Evolutionary conservation across 2,329 filamentous ascomycete species (phyloP).

Genomic region (Nectriaceae sp.): DNA sequence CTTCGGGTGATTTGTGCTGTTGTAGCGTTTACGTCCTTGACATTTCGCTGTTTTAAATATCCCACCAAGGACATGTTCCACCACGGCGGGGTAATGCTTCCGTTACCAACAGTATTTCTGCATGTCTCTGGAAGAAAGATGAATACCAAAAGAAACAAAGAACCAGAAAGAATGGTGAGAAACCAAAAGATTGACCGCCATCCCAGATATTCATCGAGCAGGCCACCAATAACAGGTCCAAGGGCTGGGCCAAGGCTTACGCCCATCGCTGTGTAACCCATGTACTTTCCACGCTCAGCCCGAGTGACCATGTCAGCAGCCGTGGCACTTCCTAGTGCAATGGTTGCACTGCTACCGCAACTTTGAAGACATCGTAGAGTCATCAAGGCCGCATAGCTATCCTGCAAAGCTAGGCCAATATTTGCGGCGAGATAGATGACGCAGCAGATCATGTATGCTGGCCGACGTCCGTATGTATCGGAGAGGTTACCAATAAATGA

Average conservation of each 20-base stretch:
- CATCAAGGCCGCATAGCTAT: conserved; percentile 44
- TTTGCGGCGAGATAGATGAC: conserved; percentile 48
- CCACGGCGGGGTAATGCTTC: conserved; percentile 3
- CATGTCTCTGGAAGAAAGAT: conserved; percentile 13
- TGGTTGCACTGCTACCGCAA: conserved; percentile 45
- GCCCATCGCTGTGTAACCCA: conserved; percentile 23
- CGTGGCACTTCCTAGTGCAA: conserved; percentile 28
- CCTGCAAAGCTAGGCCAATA: conserved; percentile 44
- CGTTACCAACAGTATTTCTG: conserved; percentile 14
- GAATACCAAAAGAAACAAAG: conserved; percentile 4
- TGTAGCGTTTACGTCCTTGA: background rate
- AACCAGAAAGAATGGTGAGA: conserved; percentile 7
- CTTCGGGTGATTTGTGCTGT: background rate
- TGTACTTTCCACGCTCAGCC: conserved; percentile 30
- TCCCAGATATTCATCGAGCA: conserved; percentile 31
- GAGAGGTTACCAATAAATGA: conserved; percentile 31
- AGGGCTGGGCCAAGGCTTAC: conserved; percentile 43
- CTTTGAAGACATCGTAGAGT: conserved; percentile 49
- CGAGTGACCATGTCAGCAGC: conserved; percentile 33
- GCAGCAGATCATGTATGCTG: conserved; percentile 46
- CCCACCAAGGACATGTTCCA: background rate
- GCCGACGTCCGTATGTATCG: conserved; percentile 46
- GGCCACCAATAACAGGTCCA: conserved; percentile 44
- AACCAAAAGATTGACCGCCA: conserved; percentile 19
- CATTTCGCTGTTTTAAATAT: background rate